phyloP scores from a whole-genome alignment of 2,329 filamentous ascomycete genomes.

The Claviceps maximensis region DNA sequence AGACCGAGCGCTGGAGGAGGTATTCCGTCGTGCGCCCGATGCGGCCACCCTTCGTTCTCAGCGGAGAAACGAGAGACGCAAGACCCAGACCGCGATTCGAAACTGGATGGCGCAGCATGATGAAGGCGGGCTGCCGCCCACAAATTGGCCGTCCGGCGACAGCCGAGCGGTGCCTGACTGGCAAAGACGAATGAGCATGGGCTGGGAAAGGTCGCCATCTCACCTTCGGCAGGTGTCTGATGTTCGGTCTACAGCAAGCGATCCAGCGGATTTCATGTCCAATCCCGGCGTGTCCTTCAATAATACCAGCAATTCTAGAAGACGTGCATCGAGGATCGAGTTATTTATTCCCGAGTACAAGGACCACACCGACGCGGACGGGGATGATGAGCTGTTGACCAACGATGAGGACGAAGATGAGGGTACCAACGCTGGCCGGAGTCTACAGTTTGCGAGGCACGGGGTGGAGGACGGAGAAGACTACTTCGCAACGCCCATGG shows the following conservation, averaged over 20 bases:
- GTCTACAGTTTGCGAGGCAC: constrained; percentile 14
- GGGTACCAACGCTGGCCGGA: constrained; percentile 27
- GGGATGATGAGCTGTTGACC: constrained; percentile 79
- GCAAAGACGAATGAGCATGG: constrained; percentile 40
- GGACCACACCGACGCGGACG: constrained; percentile 68
- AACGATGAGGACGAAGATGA: constrained; percentile 59
- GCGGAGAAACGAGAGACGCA: constrained; percentile 49
- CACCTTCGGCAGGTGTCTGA: constrained; percentile 40
- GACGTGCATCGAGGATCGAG: constrained; percentile 27
- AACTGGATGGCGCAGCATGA: constrained; percentile 77
- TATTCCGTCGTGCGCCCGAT: constrained; percentile 66
- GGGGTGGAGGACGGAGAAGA: constrained; percentile 26
- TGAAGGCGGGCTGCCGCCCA: constrained; percentile 31
- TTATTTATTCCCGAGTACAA: constrained; percentile 27
- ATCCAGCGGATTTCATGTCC: constrained; percentile 49
- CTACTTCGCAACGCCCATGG: constrained; percentile 42
- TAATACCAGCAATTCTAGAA: constrained; percentile 11
- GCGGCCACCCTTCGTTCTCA: constrained; percentile 46
- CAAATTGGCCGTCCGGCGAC: constrained; percentile 37
- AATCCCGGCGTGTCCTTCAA: constrained; percentile 27
- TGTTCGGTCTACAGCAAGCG: constrained; percentile 46
- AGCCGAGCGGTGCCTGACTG: constrained; percentile 31
- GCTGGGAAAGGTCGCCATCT: constrained; percentile 30
- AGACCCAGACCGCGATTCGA: constrained; percentile 69
- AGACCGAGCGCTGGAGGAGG: constrained; percentile 78